Evolutionary conservation across 2,329 filamentous ascomycete species (phyloP), one percentile per base, ranked within the genome.

Genomic region (Aotearoamyces nothofagi): DNA sequence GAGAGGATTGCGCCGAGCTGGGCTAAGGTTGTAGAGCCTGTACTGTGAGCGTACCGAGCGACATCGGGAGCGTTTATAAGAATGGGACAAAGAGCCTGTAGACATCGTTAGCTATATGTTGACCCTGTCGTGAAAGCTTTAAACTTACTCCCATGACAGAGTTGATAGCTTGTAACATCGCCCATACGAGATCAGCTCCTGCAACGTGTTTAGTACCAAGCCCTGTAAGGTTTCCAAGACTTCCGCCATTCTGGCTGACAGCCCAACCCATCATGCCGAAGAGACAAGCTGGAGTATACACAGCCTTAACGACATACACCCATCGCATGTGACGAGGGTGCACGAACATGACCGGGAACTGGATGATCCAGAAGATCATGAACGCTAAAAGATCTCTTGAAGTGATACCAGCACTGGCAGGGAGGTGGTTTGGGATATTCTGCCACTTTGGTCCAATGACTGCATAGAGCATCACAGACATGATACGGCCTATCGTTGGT

Each of bases 211-310:
- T 29, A 3, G 12, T 15, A 8, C 29, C 39, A n/a, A 39, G 12
- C 12, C 23, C 23, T 9, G 23, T 25, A 14, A 25, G 12, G 23
- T n/a, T n/a, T n/a, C n/a, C n/a, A n/a, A n/a, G n/a, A n/a, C n/a
- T n/a, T 14, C 27, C 60, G 9, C 62, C 60, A 3, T 61, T 60
- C 24, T 63, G 62, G 2, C 60, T 58, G 36, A 75, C 60, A 2
- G 61, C 61, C 69, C 69, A 76, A 30, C 69, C 61, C 36, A 75
- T 51, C 16, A 70, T 69, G 3, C 63, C 65, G 34, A 75, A 56
- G 47, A 65, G 69, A 4, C 63, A 60, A n/a, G 63, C 49, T 2
- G 67, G 69, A 11, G 69, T 58, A n/a, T 56, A 41, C 3, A 58
- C 33, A 0, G 56, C 42, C 46, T 64, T 64, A 37, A 60, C 33